Conservation (phyloP, 495 filamentous ascomycete species). For the Xylona heveae region DNA sequence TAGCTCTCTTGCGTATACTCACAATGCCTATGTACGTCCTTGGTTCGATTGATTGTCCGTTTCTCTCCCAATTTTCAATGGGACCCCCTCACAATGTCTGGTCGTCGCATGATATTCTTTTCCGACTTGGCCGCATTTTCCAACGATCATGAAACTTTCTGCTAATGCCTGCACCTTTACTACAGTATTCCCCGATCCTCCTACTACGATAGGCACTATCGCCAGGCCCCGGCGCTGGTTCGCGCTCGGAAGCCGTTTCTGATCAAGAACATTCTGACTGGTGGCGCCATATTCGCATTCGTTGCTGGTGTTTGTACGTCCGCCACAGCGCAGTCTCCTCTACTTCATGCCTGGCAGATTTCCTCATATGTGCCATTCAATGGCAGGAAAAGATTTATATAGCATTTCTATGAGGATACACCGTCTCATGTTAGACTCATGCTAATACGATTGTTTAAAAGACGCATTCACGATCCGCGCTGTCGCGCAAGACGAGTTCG, state of each 20-base stretch:
- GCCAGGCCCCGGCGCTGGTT: conserved; percentile 63
- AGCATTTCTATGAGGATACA: conserved; percentile 1
- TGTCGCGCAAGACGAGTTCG: conserved; percentile 93
- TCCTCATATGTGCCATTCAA: neutral
- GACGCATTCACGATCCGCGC: conserved; percentile 75
- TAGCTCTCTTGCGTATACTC: too few relatives aligned
- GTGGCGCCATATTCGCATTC: conserved; percentile 43
- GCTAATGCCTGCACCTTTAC: too few relatives aligned
- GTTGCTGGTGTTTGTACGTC: conserved; percentile 63
- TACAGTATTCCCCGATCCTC: conserved; percentile 47
- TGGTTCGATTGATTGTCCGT: too few relatives aligned
- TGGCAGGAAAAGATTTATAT: neutral
- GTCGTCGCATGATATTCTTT: too few relatives aligned
- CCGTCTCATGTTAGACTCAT: too few relatives aligned
- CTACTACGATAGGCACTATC: conserved; percentile 76
- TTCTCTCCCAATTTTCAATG: too few relatives aligned
- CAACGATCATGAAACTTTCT: too few relatives aligned
- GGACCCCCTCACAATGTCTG: too few relatives aligned
- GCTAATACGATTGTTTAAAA: conserved; percentile 15
- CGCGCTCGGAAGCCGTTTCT: conserved; percentile 83
- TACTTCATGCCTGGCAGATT: too few relatives aligned
- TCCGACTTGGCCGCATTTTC: too few relatives aligned
- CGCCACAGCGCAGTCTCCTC: conserved; percentile 1
- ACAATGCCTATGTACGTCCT: too few relatives aligned
- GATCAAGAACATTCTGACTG: conserved; percentile 66